A percentile compares a stretch with the other conserved stretches of the same genome.
Conservation (phyloP, 192 early-diverging fungal genomes). For the Coemansia sp. region DNA sequence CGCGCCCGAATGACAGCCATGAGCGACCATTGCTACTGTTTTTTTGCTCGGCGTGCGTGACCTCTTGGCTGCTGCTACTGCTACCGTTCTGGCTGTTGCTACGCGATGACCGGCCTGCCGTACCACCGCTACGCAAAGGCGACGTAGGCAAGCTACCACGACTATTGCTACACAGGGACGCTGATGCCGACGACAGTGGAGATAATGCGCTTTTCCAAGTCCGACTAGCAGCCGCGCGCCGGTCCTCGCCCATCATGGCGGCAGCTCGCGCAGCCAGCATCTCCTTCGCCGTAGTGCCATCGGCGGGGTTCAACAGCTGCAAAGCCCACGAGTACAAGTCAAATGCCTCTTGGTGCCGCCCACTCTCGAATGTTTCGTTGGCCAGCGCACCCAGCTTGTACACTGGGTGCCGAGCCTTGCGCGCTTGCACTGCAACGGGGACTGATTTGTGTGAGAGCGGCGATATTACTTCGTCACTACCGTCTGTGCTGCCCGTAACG, state of each 20-base stretch:
- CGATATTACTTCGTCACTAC: constrained; percentile 12
- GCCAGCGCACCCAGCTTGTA: constrained; percentile 51
- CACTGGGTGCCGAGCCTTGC: constrained; percentile 48
- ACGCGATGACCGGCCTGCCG: background rate
- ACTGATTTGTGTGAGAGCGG: constrained; percentile 37
- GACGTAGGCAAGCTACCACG: constrained; percentile 2
- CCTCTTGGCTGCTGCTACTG: background rate
- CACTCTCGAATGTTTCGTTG: constrained; percentile 58
- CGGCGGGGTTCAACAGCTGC: constrained; percentile 32
- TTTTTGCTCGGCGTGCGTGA: background rate
- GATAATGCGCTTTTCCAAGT: background rate
- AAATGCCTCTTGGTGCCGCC: constrained; percentile 56
- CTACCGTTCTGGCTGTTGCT: constrained; percentile 1
- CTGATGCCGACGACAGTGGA: constrained; percentile 2
- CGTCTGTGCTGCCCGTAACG: background rate
- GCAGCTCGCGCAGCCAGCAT: constrained; percentile 15
- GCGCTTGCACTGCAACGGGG: constrained; percentile 46
- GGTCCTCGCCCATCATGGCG: constrained; percentile 5
- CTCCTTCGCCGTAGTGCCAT: constrained; percentile 24
- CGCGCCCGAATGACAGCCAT: constrained; percentile 16
- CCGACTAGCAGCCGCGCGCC: background rate
- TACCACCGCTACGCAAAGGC: background rate
- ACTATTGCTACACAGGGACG: background rate
- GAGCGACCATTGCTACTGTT: constrained; percentile 15
- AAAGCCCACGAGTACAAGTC: constrained; percentile 54